phyloP scores from a whole-genome alignment of 2,329 filamentous ascomycete genomes.

The Colletotrichum sublineola region DNA sequence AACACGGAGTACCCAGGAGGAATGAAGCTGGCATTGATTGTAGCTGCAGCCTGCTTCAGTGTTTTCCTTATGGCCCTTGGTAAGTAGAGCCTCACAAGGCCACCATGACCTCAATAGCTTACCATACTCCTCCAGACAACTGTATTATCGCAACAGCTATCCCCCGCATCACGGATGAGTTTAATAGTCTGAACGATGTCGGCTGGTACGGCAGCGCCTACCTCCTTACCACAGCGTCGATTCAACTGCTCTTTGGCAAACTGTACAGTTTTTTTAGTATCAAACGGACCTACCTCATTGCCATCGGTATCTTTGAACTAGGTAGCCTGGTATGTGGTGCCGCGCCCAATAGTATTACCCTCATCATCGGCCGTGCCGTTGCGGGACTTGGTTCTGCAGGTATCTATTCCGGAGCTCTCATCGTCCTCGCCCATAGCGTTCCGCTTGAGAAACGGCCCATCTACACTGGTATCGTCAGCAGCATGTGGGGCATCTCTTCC shows the following conservation, averaged over 20 bases:
- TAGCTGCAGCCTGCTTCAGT: slow-evolving; percentile 54
- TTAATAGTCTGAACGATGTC: slow-evolving; percentile 60
- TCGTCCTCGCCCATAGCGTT: slow-evolving; percentile 57
- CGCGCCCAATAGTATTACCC: slow-evolving; percentile 49
- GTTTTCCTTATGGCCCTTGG: slow-evolving; percentile 59
- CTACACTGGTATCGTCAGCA: slow-evolving; percentile 56
- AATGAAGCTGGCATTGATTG: slow-evolving; percentile 51
- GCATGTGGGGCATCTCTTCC: slow-evolving; percentile 62
- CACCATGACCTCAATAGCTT: not conserved
- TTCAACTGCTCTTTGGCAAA: slow-evolving; percentile 57
- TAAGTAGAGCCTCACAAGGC: slow-evolving; percentile 28
- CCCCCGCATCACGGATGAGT: slow-evolving; percentile 58
- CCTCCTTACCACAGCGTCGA: slow-evolving; percentile 56
- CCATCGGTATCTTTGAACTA: slow-evolving; percentile 58
- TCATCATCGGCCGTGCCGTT: slow-evolving; percentile 54
- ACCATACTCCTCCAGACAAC: slow-evolving; percentile 47
- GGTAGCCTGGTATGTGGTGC: slow-evolving; percentile 58
- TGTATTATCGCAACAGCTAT: slow-evolving; percentile 60
- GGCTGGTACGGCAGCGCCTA: slow-evolving; percentile 64
- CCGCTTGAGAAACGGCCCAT: slow-evolving; percentile 52
- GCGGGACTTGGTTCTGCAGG: slow-evolving; percentile 58
- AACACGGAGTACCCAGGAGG: slow-evolving; percentile 28
- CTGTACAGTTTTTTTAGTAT: slow-evolving; percentile 61
- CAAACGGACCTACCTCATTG: slow-evolving; percentile 56
- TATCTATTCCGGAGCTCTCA: slow-evolving; percentile 59